phyloP scores from a whole-genome alignment of 441 rosid genomes.

The Gossypium armourianum region DNA sequence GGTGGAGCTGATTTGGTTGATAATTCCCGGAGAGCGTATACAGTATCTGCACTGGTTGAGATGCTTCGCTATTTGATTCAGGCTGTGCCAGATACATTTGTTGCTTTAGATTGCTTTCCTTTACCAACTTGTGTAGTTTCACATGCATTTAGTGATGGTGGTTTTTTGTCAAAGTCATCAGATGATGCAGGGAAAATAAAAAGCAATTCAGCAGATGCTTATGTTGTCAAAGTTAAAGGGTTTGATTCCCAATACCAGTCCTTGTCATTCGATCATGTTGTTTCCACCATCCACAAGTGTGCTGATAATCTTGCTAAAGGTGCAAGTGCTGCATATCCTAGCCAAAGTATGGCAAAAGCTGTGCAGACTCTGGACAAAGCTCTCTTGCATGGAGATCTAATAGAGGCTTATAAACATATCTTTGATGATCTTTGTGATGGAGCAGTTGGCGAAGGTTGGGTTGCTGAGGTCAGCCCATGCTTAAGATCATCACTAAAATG shows the following conservation, averaged over 20 bases:
- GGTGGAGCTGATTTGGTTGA: conserved; percentile 90
- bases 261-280: conserved; percentile 53
- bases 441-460: conserved; percentile 73
- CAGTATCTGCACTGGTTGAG: conserved; percentile 75
- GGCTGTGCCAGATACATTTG: conserved; percentile 93
- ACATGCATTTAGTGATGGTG: conserved; percentile 58
- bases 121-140: conserved; percentile 71
- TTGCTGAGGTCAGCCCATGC: conserved; percentile 72
- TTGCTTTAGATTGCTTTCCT: conserved; percentile 89
- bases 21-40: conserved; percentile 91
- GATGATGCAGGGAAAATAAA: conserved; percentile 57
- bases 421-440: conserved; percentile 72
- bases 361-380: conserved; percentile 83
- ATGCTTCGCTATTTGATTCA: conserved; percentile 84
- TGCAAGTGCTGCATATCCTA: conserved; percentile 59
- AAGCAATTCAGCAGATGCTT: conserved; percentile 43
- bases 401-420: conserved; percentile 55
- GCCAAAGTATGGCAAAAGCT: conserved; percentile 67
- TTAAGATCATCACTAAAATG: conserved; percentile 79
- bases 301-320: conserved; percentile 71
- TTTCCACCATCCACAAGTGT: conserved; percentile 60
- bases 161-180: conserved; percentile 52
- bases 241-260: conserved; percentile 68
- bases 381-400: conserved; percentile 64
- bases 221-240: conserved; percentile 46